Base-by-base conservation (phyloP, 805 yeast genomes). In the Metschnikowia colocasiae region DNA sequence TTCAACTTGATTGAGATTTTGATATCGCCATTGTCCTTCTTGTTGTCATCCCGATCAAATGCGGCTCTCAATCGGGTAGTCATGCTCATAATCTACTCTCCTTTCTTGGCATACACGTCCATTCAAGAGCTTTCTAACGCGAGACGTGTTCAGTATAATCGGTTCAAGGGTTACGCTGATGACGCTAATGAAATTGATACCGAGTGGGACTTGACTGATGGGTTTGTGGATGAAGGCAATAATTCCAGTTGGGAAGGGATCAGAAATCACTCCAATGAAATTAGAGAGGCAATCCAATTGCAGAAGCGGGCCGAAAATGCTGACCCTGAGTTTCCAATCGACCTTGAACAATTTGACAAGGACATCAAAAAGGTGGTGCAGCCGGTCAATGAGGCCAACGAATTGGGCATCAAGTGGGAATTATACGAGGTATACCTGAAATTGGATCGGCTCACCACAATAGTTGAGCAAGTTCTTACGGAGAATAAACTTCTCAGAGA, bases 141-240 rank as follows among this genome's bases (percentile, higher is more conserved):
- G 1, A 77, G 80, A 55, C 70, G 94, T 57, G 82, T 88, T 18
- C 75, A 73, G 44, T 87, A 85, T 63, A 88, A 88, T 63, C 72
- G 95, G 52, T 66, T 75, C 47, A 76, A 74, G 53, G 79, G 81
- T 1, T 63, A 80, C 16, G 70, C 85, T 0, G 95, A 88, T 61
- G 96, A 88, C 64, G 87, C 89, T 18, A 87, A 86, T 60, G 92
- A 85, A 59, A 57, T 70, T 18, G 87, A 88, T 58, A 76, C 83
- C 6, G 91, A 84, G 57, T 88, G 96, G 95, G 88, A 85, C 53
- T 71, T 88, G 55, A 78, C 84, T 6, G 95, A 87, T 64, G 96
- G 95, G 0, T 87, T 62, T 52, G 63, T 64, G 25, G 67, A 55
- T n/a, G 73, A 67, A 26, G 59, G 58, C n/a, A 52, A 52, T 7